A percentile compares a stretch with the other conserved stretches of the same genome.
Conservation (phyloP, 2,329 filamentous ascomycete species). For the Aspergillus intermedius region DNA sequence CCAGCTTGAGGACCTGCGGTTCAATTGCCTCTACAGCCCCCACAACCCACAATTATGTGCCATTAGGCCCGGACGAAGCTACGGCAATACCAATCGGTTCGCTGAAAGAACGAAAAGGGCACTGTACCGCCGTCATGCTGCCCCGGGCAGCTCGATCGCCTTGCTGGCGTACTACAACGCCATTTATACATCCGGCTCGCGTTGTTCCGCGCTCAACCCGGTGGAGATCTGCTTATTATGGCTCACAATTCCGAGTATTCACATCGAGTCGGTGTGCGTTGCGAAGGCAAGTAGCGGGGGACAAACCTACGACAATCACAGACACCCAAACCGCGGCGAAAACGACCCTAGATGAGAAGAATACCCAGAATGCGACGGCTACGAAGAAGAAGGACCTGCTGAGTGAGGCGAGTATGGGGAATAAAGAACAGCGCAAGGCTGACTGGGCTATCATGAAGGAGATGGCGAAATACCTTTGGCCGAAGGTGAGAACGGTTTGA, state of each 20-base stretch:
- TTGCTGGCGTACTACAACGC: constrained; percentile 26
- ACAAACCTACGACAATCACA: constrained; percentile 5
- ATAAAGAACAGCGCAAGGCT: constrained; percentile 85
- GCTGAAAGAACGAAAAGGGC: constrained; percentile 5
- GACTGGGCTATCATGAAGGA: constrained; percentile 99
- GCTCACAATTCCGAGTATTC: constrained; percentile 24
- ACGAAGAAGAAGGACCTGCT: constrained; percentile 53
- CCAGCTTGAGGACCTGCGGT: constrained; percentile 7
- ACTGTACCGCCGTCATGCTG: constrained; percentile 26
- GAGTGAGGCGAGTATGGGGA: constrained; percentile 58
- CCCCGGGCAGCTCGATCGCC: constrained; percentile 30
- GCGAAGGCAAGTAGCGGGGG: constrained; percentile 17
- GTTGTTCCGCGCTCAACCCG: constrained; percentile 17
- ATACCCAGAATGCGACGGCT: constrained; percentile 18
- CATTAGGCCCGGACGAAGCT: constrained; percentile 11
- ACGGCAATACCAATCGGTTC: neutral
- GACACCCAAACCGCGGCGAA: constrained; percentile 13
- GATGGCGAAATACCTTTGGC: constrained; percentile 95
- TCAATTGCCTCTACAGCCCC: constrained; percentile 8
- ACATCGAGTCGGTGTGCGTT: constrained; percentile 16
- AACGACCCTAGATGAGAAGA: constrained; percentile 15
- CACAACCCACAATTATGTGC: constrained; percentile 16
- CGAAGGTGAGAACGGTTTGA: constrained; percentile 51
- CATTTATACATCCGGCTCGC: constrained; percentile 18
- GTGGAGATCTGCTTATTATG: constrained; percentile 16